A percentile compares a stretch with the other conserved stretches of the same genome.
Conservation (phyloP, 2,329 filamentous ascomycete genomes). For the Epichloe uncinata region DNA sequence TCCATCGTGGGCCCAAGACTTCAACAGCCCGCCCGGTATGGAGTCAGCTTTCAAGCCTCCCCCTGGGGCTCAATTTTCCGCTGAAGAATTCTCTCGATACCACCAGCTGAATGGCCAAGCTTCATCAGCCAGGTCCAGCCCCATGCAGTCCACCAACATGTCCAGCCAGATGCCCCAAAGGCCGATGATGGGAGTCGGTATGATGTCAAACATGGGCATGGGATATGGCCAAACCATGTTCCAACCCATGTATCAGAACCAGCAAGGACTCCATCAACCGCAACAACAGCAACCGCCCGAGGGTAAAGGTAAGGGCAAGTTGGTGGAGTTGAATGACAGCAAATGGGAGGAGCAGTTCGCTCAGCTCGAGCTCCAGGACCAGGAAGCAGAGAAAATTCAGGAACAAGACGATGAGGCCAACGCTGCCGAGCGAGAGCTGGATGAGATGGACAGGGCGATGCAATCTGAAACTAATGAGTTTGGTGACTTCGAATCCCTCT, state of each 20-base stretch:
- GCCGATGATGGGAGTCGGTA: slow-evolving; percentile 45
- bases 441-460: slow-evolving; percentile 62
- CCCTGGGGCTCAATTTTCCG: slow-evolving; percentile 51
- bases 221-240: slow-evolving; percentile 40
- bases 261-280: slow-evolving; percentile 31
- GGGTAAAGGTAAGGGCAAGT: slow-evolving; percentile 73
- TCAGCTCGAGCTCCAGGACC: slow-evolving; percentile 60
- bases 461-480: slow-evolving; percentile 62
- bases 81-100: slow-evolving; percentile 81
- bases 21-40: slow-evolving; percentile 50
- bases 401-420: slow-evolving; percentile 43
- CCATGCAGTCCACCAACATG: slow-evolving; percentile 40
- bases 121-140: slow-evolving; percentile 36
- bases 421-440: slow-evolving; percentile 73
- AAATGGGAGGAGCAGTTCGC: slow-evolving; percentile 97
- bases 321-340: slow-evolving; percentile 85
- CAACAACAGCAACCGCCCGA: slow-evolving; percentile 33
- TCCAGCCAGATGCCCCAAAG: slow-evolving; percentile 35
- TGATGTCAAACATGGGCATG: slow-evolving; percentile 36
- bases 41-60: slow-evolving; percentile 53
- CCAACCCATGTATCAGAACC: slow-evolving; percentile 32
- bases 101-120: slow-evolving; percentile 55
- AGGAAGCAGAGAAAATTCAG: slow-evolving; percentile 31
- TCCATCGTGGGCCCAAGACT: slow-evolving; percentile 40
- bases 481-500: slow-evolving; percentile 83